Base-by-base conservation (phyloP, 768 basidiomycete species). In the Suillus placidus region DNA sequence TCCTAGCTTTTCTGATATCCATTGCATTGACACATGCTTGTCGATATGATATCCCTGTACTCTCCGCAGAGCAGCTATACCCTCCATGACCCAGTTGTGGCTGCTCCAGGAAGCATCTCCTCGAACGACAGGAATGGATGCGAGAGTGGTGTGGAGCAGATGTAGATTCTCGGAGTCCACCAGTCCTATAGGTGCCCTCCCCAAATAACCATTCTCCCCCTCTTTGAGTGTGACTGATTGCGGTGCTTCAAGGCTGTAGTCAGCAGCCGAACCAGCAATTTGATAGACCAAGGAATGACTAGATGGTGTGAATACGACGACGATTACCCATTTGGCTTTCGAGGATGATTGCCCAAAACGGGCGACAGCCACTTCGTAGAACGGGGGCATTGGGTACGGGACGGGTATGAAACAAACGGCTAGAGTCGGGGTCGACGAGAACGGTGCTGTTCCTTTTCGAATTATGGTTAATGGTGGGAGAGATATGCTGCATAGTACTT, bases 31-130 rank as follows among this genome's bases (percentile, higher is more conserved):
- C 40, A 75, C 74, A 52, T 75, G 68, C 57, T 76, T 77, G 56
- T 77, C 75, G 9, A 77, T 58, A 16, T 68, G 68, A 45, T 68
- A 77, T 55, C 72, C 76, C 13, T 78, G 76, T 38, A 67, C 43
- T 61, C 67, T 75, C 45, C 72, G 71, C 51, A 77, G 63, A 35
- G 72, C 76, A 2, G 52, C 55, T 67, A 78, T 62, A 43, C 74
- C 77, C 40, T 77, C 77, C 70, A 76, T 74, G 65, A 74, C 76
- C 76, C 76, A 77, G 18, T 68, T 70, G 58, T 66, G 76, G 37
- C 72, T 70, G 55, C 65, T 68, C 77, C 76, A 77, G 26, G 69
- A 67, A 5, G 74, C 52, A 58, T 77, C 71, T 52, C 74, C 75
- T 45, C 58, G 72, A 23, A 71, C 60, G 66, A 77, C 40, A 9